Percentiles rank a stretch among this genome's conserved stretches.
These are phyloP conservation scores for Camellia japonica DNA, from an alignment of 148 eudicot species.

Conservation along the genomic window DNA sequence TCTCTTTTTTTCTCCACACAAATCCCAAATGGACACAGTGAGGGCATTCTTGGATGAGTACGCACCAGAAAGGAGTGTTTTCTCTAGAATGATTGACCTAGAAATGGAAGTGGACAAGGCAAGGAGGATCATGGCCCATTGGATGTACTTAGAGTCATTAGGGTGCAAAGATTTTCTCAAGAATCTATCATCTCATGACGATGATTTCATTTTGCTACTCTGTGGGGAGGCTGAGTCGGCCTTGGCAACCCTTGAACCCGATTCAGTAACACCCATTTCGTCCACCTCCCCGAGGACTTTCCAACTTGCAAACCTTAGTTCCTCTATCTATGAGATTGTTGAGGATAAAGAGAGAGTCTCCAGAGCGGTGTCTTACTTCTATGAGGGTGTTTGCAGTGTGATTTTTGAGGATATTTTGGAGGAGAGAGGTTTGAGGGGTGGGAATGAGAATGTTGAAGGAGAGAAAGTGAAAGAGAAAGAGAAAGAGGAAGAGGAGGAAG, in stretches of 20 bases:
- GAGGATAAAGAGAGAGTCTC: neutral
- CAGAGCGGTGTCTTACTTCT: neutral
- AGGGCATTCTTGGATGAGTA: neutral
- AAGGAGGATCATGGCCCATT: neutral
- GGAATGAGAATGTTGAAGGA: neutral
- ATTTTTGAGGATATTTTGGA: conserved; percentile 18
- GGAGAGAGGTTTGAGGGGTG: conserved; percentile 18
- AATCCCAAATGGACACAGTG: neutral
- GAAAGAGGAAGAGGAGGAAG: neutral
- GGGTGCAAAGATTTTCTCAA: conserved; percentile 6
- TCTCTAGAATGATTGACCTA: conserved; percentile 7
- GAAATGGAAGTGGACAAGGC: neutral
- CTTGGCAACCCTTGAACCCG: neutral
- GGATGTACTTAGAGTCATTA: neutral
- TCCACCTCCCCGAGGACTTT: neutral
- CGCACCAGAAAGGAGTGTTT: neutral
- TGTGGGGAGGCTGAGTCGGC: neutral
- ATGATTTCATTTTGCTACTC: neutral
- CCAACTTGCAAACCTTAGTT: neutral
- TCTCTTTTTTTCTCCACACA: neutral
- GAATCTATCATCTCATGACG: neutral
- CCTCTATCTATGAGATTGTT: neutral
- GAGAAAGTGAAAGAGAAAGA: neutral
- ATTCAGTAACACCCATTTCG: neutral
- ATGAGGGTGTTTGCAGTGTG: neutral